These are phyloP conservation scores for Canavalia ensiformis DNA, from an alignment of 306 rosid genomes.

Conservation along the genomic window DNA sequence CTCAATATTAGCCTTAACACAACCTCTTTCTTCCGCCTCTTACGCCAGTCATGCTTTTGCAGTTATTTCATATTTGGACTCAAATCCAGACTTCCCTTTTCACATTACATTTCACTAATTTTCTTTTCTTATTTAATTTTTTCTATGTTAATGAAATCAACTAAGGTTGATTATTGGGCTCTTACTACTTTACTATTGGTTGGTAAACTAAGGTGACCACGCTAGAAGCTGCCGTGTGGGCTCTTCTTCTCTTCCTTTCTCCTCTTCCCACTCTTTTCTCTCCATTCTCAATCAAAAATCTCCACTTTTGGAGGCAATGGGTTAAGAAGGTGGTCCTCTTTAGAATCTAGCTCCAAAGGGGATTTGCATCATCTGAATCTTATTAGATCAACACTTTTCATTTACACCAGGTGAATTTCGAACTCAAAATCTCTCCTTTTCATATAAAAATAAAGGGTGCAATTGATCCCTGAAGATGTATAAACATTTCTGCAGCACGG, in stretches of 20 bases:
- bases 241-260: conserved; percentile 35
- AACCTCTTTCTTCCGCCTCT: background rate
- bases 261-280: background rate
- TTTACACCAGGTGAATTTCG: conserved; percentile 52
- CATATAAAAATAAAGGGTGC: background rate
- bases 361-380: conserved; percentile 6
- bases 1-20: background rate
- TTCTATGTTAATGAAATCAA: background rate
- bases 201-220: conserved; percentile 49
- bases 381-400: conserved; percentile 39
- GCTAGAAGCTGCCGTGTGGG: conserved; percentile 60
- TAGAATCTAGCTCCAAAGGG: conserved; percentile 2
- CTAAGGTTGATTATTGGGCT: background rate
- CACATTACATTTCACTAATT: background rate
- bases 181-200: background rate
- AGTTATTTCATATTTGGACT: background rate
- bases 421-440: background rate
- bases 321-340: conserved; percentile 33
- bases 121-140: too few species aligned
- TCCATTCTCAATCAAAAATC: conserved; percentile 5
- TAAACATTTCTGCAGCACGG: background rate
- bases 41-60: background rate
- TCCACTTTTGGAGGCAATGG: conserved; percentile 38
- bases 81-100: conserved; percentile 43
- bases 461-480: conserved; percentile 18